These are phyloP conservation scores for Populus davidiana DNA, from an alignment of 345 rosid genomes.

Conservation along the genomic window DNA sequence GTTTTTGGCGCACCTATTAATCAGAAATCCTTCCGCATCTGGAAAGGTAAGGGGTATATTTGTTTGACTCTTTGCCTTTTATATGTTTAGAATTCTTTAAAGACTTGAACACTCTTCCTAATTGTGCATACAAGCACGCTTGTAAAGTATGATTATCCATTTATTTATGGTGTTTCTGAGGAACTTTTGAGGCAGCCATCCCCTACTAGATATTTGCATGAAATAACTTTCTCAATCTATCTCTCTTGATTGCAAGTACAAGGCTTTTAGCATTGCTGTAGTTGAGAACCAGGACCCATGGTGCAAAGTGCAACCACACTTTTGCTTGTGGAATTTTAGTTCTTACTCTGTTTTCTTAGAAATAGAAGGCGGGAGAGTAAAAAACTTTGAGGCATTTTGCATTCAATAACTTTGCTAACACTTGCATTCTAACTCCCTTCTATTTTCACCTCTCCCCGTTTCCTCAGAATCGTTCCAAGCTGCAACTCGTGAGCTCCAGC, in stretches of 20 bases:
- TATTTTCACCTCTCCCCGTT: background rate
- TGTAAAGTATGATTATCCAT: background rate
- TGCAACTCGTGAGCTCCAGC: constrained; percentile 86
- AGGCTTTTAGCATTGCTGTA: background rate
- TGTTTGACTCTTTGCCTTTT: background rate
- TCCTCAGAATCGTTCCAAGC: constrained; percentile 79
- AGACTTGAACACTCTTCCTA: background rate
- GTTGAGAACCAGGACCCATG: background rate
- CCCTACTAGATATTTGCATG: background rate
- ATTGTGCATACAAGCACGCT: background rate
- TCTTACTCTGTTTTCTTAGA: background rate
- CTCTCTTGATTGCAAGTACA: background rate
- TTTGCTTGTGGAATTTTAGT: too few species aligned
- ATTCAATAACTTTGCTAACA: background rate
- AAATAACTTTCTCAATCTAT: background rate
- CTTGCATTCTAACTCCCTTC: background rate
- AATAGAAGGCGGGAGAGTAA: background rate
- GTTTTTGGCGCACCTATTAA: constrained; percentile 84
- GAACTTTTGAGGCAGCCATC: background rate
- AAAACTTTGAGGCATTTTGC: background rate
- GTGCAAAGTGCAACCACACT: background rate
- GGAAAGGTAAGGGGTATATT: constrained; percentile 64
- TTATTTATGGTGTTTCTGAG: background rate
- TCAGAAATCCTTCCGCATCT: constrained; percentile 80
- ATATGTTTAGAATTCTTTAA: background rate